Percentiles rank a stretch among this genome's conserved stretches.
Conservation (phyloP, 495 filamentous ascomycete species). For the Talaromyces wortmannii region DNA sequence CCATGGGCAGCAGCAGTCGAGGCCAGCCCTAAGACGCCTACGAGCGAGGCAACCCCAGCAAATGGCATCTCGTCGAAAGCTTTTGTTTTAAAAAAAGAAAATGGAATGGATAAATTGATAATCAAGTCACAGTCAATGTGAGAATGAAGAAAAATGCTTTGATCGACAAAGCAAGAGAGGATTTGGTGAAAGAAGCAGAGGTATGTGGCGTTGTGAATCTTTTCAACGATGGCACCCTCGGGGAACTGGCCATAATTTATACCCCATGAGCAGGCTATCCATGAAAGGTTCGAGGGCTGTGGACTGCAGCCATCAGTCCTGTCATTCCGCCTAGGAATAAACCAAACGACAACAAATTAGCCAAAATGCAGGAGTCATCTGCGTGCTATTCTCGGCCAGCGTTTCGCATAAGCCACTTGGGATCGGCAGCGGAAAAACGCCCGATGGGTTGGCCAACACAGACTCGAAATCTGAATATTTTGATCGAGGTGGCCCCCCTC, state of each 20-base stretch:
- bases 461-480: too few species aligned
- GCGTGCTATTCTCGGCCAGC: too few species aligned
- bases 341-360: too few species aligned
- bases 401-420: too few species aligned
- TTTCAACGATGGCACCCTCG: too few species aligned
- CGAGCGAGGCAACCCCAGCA: slow-evolving; percentile 1
- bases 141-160: neutral
- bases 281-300: neutral
- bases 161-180: neutral
- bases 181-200: too few species aligned
- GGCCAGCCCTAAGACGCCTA: slow-evolving; percentile 23
- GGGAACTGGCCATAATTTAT: too few species aligned
- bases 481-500: neutral
- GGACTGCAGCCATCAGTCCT: neutral
- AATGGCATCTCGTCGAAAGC: slow-evolving; percentile 1
- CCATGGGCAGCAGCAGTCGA: slow-evolving; percentile 55
- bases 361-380: too few species aligned
- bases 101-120: neutral
- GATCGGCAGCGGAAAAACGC: too few species aligned
- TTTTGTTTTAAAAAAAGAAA: neutral
- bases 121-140: neutral
- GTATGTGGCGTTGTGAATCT: too few species aligned
- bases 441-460: too few species aligned
- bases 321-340: neutral
- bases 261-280: too few species aligned